Evolutionary conservation across 352 stramenopile genomes (phyloP).

Genomic region (Pythium dissotocum): DNA sequence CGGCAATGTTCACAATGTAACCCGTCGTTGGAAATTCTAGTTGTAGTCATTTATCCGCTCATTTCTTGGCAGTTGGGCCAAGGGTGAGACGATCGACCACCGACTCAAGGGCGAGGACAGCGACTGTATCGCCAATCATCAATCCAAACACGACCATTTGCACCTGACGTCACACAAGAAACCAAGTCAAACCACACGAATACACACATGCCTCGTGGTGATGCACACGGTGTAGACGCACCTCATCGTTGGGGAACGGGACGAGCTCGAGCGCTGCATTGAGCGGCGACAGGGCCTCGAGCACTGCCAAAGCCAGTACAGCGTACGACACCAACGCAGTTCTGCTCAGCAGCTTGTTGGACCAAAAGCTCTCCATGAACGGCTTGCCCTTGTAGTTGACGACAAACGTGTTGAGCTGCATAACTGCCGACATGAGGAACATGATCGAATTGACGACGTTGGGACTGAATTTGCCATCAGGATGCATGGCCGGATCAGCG

Average conservation of each 20-base stretch:
- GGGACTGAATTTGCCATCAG: conserved; percentile 88
- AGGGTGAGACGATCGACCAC: conserved; percentile 17
- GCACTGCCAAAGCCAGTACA: conserved; percentile 30
- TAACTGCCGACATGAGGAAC: conserved; percentile 90
- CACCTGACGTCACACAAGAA: conserved; percentile 31
- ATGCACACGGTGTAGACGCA: conserved; percentile 20
- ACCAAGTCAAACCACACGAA: background rate
- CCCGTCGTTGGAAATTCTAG: background rate
- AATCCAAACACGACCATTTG: conserved; percentile 45
- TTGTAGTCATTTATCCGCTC: background rate
- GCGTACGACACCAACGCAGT: conserved; percentile 36
- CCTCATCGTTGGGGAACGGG: conserved; percentile 37
- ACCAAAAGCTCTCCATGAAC: conserved; percentile 58
- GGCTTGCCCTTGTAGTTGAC: conserved; percentile 52
- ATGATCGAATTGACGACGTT: conserved; percentile 95
- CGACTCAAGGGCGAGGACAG: conserved; percentile 51
- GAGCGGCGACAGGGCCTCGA: conserved; percentile 35
- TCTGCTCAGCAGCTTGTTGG: conserved; percentile 39
- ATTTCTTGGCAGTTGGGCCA: background rate
- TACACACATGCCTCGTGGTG: background rate
- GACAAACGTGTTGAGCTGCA: conserved; percentile 59
- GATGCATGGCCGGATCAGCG: conserved; percentile 56
- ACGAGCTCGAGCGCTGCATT: conserved; percentile 46
- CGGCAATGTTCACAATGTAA: background rate
- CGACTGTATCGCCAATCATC: conserved; percentile 55